Conservation (phyloP, 306 rosid species). For the Dalbergia cochinchinensis region DNA sequence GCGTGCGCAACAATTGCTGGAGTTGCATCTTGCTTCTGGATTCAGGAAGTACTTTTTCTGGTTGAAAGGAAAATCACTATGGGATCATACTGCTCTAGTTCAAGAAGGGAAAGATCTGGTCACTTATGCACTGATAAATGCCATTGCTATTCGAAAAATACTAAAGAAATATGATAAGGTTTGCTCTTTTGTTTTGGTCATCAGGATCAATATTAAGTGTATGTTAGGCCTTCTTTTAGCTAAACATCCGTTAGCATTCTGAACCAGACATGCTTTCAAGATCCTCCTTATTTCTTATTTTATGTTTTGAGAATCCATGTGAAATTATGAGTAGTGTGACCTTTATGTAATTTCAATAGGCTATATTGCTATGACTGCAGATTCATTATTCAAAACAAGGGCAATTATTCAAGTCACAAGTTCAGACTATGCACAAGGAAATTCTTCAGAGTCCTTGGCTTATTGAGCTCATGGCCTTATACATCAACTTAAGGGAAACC, state of each 20-base stretch:
- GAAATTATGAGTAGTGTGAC: conserved; percentile 3
- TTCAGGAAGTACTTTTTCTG: conserved; percentile 71
- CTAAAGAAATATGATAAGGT: conserved; percentile 97
- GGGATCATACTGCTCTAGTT: conserved; percentile 57
- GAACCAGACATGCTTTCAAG: no score
- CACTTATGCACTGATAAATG: conserved; percentile 82
- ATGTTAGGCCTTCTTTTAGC: no score
- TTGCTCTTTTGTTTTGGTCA: not conserved
- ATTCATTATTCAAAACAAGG: conserved; percentile 98
- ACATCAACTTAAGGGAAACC: conserved; percentile 75
- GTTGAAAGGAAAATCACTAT: conserved; percentile 62
- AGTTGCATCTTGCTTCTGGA: conserved; percentile 84
- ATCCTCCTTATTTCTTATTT: conserved; percentile 1
- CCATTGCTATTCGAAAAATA: conserved; percentile 81
- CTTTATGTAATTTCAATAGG: not conserved
- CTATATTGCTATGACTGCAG: conserved; percentile 51
- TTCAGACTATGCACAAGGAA: conserved; percentile 83
- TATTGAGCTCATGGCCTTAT: conserved; percentile 87
- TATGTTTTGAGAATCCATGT: conserved; percentile 28
- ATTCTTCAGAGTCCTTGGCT: conserved; percentile 98
- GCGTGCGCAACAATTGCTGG: conserved; percentile 80
- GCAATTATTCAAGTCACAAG: conserved; percentile 83
- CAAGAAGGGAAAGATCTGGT: conserved; percentile 87
- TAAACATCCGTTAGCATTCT: no score
- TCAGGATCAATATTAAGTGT: not conserved